These are phyloP conservation scores for Dryas alaskensis DNA, from an alignment of 306 rosid species.

Conservation along the genomic window DNA sequence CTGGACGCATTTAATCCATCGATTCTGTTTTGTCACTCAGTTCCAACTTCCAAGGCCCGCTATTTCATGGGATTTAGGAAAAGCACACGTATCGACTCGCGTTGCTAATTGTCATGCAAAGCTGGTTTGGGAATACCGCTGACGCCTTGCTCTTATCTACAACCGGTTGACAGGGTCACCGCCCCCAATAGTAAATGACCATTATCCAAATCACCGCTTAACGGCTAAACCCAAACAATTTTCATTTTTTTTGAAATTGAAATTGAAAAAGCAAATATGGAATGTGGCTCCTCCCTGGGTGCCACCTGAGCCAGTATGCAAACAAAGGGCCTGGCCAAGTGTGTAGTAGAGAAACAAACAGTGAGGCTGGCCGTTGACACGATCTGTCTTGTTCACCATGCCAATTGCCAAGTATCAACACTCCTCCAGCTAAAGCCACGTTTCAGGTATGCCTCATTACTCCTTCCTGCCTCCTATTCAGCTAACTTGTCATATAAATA, in stretches of 20 bases:
- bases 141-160: conserved; percentile 48
- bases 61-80: conserved; percentile 18
- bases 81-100: conserved; percentile 33
- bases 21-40: background rate
- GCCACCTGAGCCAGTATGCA: conserved; percentile 50
- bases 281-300: conserved; percentile 1
- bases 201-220: conserved; percentile 22
- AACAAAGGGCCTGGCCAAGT: conserved; percentile 54
- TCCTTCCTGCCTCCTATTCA: background rate
- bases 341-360: conserved; percentile 48
- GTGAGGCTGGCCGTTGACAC: conserved; percentile 56
- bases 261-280: background rate
- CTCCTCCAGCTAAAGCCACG: conserved; percentile 55
- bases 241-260: too few species aligned
- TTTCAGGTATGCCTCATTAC: conserved; percentile 39
- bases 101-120: conserved; percentile 30
- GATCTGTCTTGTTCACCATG: conserved; percentile 45
- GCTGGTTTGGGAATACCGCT: conserved; percentile 34
- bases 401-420: conserved; percentile 85
- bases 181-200: conserved; percentile 19
- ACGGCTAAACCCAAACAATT: too few species aligned
- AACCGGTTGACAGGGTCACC: conserved; percentile 35
- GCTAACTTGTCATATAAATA: conserved; percentile 33
- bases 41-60: too few species aligned
- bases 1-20: background rate